Conservation (phyloP, 768 basidiomycete species). For the Leccinum uliginosum region DNA sequence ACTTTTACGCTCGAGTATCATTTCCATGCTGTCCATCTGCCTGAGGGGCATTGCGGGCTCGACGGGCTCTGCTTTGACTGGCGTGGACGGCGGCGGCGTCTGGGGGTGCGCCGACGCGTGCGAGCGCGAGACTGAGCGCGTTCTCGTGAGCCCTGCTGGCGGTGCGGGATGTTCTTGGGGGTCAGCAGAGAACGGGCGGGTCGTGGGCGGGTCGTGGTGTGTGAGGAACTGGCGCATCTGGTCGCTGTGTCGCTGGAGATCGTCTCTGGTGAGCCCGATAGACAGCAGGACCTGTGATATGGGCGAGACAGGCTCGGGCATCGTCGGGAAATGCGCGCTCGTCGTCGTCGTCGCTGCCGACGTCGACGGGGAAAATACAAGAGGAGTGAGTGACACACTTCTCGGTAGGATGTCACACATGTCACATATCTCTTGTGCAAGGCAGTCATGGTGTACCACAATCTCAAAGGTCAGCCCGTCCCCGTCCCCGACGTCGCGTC, state of each 20-base stretch:
- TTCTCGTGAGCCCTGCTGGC: conserved; percentile 40
- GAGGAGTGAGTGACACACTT: neutral
- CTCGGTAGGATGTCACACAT: conserved; percentile 11
- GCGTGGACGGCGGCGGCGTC: conserved; percentile 48
- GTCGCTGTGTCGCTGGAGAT: conserved; percentile 65
- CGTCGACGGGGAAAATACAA: conserved; percentile 17
- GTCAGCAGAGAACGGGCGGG: conserved; percentile 39
- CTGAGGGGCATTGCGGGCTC: conserved; percentile 49
- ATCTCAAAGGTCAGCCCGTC: conserved; percentile 66
- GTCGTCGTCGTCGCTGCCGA: conserved; percentile 20
- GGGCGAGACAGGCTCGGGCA: conserved; percentile 45
- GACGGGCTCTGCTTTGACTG: conserved; percentile 58
- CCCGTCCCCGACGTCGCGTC: neutral
- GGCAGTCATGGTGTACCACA: conserved; percentile 69
- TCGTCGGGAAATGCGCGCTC: neutral
- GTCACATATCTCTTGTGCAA: conserved; percentile 17
- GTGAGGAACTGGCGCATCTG: conserved; percentile 80
- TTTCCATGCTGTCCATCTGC: conserved; percentile 71
- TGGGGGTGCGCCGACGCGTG: conserved; percentile 39
- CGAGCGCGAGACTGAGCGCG: conserved; percentile 44
- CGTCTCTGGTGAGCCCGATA: conserved; percentile 74
- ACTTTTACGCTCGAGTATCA: conserved; percentile 67
- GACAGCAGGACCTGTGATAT: conserved; percentile 68
- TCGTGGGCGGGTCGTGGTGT: conserved; percentile 42
- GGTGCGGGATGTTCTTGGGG: conserved; percentile 27